Evolutionary conservation across 1,139 yeast species (phyloP), one percentile per base, ranked within the genome.

Genomic region (Saccharomycopsis hybrid): DNA sequence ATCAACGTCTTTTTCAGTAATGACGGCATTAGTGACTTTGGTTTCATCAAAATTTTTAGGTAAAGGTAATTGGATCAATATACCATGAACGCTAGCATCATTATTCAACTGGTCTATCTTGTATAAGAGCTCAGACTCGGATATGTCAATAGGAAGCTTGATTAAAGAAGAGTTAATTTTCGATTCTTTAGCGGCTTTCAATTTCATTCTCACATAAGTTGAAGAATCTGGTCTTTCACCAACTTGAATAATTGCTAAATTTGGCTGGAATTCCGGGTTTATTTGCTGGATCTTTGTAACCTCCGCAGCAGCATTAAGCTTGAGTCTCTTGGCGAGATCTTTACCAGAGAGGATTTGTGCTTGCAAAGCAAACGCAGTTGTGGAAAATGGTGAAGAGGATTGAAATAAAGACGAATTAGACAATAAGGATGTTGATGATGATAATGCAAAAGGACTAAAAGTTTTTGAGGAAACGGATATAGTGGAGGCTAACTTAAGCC

Each of bases 221-320:
- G 86, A 75, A 0, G 92, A 83, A 60, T 85, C 94, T 5, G 89
- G 87, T 59, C 90, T 73, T 36, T 72, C 68, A 50, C 94, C 94
- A 43, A 85, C 86, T 65, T 85, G 94, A 54, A 85, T 71, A 55
- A 85, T 83, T 46, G 83, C 78, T 57, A 85, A 71, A 47, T 73
- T 73, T 36, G 94, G 92, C 49, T 69, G 67, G 64, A 82, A 85
- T 47, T 69, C 70, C 7, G 78, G 72, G 55, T 77, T 72, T 52
- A 70, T 62, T 13, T 67, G 54, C 62, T 77, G 78, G 54, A 81
- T 68, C 42, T 66, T 58, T 43, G 64, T 62, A 57, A 85, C 79
- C 57, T 80, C 85, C 28, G 68, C 69, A 57, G 60, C 60, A 2
- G 71, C 68, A 18, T 66, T 63, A 30, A 58, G 57, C 56, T 70